Base-by-base conservation (phyloP, 192 early-diverging fungal species). In the Backusella parvicylindrica region DNA sequence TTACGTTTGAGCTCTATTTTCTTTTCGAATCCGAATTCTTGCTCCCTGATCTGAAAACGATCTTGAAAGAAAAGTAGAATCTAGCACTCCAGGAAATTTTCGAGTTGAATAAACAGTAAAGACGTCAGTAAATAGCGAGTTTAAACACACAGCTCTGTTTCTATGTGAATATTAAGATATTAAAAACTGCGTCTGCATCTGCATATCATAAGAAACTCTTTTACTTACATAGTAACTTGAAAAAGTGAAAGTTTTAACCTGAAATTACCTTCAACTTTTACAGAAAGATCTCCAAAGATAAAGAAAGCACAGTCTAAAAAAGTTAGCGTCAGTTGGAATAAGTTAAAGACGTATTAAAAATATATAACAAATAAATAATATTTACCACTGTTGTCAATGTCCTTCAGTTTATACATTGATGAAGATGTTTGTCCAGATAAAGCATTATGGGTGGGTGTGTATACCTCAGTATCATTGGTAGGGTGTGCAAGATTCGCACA, bases 11-110 rank as follows among this genome's bases (percentile, higher is more conserved):
- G 81, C 66, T 11, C 84, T 77, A 40, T 88, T 80, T 65, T 98
- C 97, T 76, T 96, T 98, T 21, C 95, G 86, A 56, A 97, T 93
- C 33, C 96, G 89, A 68, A 98, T 95, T 40, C 95, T 93, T 50
- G 96, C 89, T 2, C 97, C 97, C 75, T 98, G 97, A 70, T 96
- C 94, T 11, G 95, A 95, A 85, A 98, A 96, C 5, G 90, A 88
- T 70, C 93, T 88, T 6, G 95, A 94, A 38, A 98, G 80, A 70
- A 88, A 90, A 2, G 96, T 98, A 13, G 94, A 92, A 79, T 96
- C 95, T 30, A 93, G 89, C 91, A 95, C 93, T n/a, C 95, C 96
- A 15, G 96, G 95, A 76, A 95, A 98, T 72, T 91, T 90, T 82
- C 95, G 95, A 71, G 94, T 91, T 26, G 95, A 89, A 74, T 94